Evolutionary conservation across 768 basidiomycete species (phyloP).

Genomic region (Russula olivacea): DNA sequence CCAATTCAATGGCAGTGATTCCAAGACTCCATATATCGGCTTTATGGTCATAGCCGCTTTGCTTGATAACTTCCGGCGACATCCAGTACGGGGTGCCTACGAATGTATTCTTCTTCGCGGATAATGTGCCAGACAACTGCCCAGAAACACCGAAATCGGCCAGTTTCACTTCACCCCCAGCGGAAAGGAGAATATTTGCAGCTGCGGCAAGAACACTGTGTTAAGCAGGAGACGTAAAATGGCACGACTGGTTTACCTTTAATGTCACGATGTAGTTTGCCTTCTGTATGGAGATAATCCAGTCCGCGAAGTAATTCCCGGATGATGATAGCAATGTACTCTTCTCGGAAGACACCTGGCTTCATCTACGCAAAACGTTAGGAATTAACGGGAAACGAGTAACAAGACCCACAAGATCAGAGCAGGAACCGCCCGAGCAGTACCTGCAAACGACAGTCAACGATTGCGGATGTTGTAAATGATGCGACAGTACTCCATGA

Average conservation of each 20-base stretch:
- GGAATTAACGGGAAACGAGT: constrained; percentile 18
- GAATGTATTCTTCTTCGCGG: constrained; percentile 96
- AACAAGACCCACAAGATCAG: constrained; percentile 67
- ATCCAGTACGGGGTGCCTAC: constrained; percentile 99
- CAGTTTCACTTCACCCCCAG: constrained; percentile 91
- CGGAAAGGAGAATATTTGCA: constrained; percentile 89
- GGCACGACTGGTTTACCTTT: constrained; percentile 56
- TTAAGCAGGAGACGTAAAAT: neutral
- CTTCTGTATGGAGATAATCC: constrained; percentile 93
- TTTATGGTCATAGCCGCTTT: constrained; percentile 98
- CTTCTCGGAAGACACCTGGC: constrained; percentile 94
- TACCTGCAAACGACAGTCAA: constrained; percentile 48
- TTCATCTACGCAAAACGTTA: constrained; percentile 69
- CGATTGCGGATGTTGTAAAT: neutral
- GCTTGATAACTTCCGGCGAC: constrained; percentile 99
- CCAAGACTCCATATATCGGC: constrained; percentile 99
- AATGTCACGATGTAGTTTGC: constrained; percentile 98
- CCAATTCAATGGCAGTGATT: constrained; percentile 95
- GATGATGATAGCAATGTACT: constrained; percentile 96
- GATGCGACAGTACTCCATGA: constrained; percentile 72
- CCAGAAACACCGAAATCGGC: constrained; percentile 99
- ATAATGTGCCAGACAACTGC: constrained; percentile 87
- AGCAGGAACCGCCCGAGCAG: constrained; percentile 96
- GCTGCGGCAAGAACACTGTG: constrained; percentile 41
- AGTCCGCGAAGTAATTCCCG: constrained; percentile 87